Evolutionary conservation across 2,329 filamentous ascomycete species (phyloP).

Genomic region (Xylaria sp.): DNA sequence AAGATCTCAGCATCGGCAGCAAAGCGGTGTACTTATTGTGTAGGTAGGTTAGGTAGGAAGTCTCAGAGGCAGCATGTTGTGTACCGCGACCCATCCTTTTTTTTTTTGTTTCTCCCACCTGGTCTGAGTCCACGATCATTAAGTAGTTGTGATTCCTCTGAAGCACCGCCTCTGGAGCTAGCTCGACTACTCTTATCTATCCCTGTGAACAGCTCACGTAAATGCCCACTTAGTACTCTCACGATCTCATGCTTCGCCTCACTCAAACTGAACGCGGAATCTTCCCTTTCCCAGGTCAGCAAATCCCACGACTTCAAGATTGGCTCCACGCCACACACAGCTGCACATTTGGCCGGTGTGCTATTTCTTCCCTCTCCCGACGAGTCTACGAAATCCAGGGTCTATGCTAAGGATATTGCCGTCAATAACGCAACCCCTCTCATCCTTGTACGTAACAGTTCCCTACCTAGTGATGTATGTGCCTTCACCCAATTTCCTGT

Average conservation of each 20-base stretch:
- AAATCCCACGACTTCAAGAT: not conserved
- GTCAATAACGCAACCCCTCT: constrained; percentile 12
- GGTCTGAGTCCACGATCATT: constrained; percentile 10
- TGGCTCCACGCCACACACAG: constrained; percentile 18
- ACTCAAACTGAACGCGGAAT: constrained; percentile 1
- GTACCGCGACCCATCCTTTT: constrained; percentile 8
- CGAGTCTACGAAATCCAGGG: not conserved
- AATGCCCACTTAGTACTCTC: constrained; percentile 20
- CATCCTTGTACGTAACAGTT: constrained; percentile 18
- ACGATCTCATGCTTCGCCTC: constrained; percentile 13
- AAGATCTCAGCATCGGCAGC: constrained; percentile 12
- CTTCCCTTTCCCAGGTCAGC: not conserved
- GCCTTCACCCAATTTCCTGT: constrained; percentile 9
- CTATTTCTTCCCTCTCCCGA: constrained; percentile 5
- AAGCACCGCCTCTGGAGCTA: constrained; percentile 23
- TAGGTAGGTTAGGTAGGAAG: constrained; percentile 7
- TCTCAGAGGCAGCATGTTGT: constrained; percentile 16
- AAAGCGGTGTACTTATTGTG: constrained; percentile 29
- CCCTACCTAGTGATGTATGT: not conserved
- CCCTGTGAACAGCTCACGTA: constrained; percentile 25
- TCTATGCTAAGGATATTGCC: not conserved
- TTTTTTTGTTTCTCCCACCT: not conserved
- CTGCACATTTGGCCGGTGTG: constrained; percentile 18
- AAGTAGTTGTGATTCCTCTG: not conserved
- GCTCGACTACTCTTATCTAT: constrained; percentile 5